Evolutionary conservation across 2,329 filamentous ascomycete genomes (phyloP).

Genomic region (Ciborinia camelliae): DNA sequence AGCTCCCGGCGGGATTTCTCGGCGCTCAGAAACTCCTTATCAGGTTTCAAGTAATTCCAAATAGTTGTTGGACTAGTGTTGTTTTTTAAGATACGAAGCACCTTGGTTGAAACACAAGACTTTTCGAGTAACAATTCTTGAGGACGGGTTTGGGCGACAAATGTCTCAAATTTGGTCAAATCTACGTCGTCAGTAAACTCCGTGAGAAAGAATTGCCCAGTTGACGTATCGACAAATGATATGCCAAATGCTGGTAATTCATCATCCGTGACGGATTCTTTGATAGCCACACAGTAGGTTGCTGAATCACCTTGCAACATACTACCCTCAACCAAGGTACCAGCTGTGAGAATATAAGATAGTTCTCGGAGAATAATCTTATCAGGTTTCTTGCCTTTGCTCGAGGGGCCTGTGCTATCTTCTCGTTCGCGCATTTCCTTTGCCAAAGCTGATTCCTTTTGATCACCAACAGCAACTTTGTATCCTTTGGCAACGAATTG

Average conservation of each 20-base stretch:
- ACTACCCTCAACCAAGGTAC: slow-evolving; percentile 88
- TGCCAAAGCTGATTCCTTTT: slow-evolving; percentile 90
- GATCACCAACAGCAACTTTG: slow-evolving; percentile 95
- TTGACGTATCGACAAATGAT: slow-evolving; percentile 91
- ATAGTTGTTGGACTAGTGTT: slow-evolving; percentile 90
- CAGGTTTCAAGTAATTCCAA: slow-evolving; percentile 89
- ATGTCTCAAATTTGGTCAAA: slow-evolving; percentile 94
- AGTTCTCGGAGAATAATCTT: slow-evolving; percentile 92
- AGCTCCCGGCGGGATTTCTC: slow-evolving; percentile 80
- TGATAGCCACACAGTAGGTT: slow-evolving; percentile 93
- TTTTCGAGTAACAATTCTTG: slow-evolving; percentile 90
- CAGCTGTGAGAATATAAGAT: slow-evolving; percentile 83
- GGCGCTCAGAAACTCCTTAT: slow-evolving; percentile 85
- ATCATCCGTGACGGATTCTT: slow-evolving; percentile 65
- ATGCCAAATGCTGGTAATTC: slow-evolving; percentile 83
- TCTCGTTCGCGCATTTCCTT: slow-evolving; percentile 99
- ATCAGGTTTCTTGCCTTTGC: slow-evolving; percentile 51
- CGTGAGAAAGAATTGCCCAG: slow-evolving; percentile 90
- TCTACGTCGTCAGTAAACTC: slow-evolving; percentile 90
- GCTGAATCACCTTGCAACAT: slow-evolving; percentile 99
- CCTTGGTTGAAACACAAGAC: slow-evolving; percentile 79
- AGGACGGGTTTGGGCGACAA: slow-evolving; percentile 87
- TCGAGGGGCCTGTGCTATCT: slow-evolving; percentile 41
- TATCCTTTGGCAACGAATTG: slow-evolving; percentile 97
- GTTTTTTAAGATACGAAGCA: slow-evolving; percentile 89